phyloP scores from a whole-genome alignment of 768 basidiomycete genomes.

The Lactifluus piperatus region DNA sequence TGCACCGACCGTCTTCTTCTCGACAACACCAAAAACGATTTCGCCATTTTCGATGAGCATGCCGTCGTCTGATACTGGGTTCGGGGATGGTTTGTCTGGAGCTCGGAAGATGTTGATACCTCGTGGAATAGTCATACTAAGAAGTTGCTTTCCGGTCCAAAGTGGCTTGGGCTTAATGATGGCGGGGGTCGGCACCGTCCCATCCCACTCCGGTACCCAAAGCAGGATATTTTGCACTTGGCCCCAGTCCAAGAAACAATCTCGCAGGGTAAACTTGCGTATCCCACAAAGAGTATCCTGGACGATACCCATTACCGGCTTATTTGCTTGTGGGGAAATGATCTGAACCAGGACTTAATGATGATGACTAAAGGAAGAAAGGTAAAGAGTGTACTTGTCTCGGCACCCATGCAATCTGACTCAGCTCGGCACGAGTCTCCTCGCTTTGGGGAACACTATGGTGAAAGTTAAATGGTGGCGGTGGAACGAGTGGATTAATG shows the following conservation, averaged over 20 bases:
- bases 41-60: slow-evolving; percentile 97
- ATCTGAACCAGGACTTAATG: slow-evolving; percentile 46
- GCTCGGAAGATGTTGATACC: slow-evolving; percentile 89
- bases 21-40: slow-evolving; percentile 88
- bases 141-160: slow-evolving; percentile 97
- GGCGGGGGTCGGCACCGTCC: slow-evolving; percentile 81
- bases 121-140: slow-evolving; percentile 85
- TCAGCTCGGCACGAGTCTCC: slow-evolving; percentile 96
- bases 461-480: slow-evolving; percentile 10
- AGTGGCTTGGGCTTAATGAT: slow-evolving; percentile 95
- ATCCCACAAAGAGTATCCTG: slow-evolving; percentile 98
- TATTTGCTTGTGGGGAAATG: slow-evolving; percentile 98
- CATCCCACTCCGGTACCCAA: slow-evolving; percentile 99
- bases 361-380: not conserved
- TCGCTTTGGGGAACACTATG: slow-evolving; percentile 91
- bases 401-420: slow-evolving; percentile 97
- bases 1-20: slow-evolving; percentile 98
- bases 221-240: slow-evolving; percentile 95
- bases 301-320: slow-evolving; percentile 99
- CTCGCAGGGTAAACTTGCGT: slow-evolving; percentile 93
- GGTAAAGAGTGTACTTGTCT: slow-evolving; percentile 55
- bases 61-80: slow-evolving; percentile 86
- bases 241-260: slow-evolving; percentile 92
- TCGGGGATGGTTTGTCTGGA: slow-evolving; percentile 68
- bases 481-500: not conserved